Percentiles rank a stretch among this genome's conserved stretches.
Conservation (phyloP, 495 filamentous ascomycete genomes). For the Baudoinia panamericana region DNA sequence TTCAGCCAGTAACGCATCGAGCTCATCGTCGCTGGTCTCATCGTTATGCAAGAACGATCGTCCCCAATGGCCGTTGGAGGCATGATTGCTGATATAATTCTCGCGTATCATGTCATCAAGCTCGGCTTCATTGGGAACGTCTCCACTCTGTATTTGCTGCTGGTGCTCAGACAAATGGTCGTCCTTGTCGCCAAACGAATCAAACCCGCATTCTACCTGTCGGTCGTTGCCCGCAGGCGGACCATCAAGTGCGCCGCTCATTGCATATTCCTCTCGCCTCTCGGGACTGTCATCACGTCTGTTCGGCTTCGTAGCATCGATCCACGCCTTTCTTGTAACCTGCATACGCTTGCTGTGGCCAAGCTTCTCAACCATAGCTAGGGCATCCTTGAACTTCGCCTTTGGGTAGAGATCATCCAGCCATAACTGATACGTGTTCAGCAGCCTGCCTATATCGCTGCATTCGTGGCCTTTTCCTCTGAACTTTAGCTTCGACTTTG, state of each 20-base stretch:
- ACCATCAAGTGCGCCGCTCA: constrained; percentile 11
- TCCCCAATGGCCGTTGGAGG: no score
- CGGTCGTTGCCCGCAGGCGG: background rate
- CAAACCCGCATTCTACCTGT: background rate
- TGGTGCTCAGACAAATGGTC: background rate
- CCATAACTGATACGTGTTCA: constrained; percentile 92
- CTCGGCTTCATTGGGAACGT: background rate
- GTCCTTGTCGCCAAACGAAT: background rate
- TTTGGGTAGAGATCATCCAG: constrained; percentile 92
- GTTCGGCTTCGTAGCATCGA: constrained; percentile 53
- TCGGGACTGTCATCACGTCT: constrained; percentile 7
- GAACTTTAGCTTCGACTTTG: constrained; percentile 59
- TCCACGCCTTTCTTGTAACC: constrained; percentile 69
- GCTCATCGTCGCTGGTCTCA: constrained; percentile 21
- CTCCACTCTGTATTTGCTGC: background rate
- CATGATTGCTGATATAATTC: no score
- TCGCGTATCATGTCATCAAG: background rate
- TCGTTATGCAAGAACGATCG: constrained; percentile 3
- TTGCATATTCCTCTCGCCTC: constrained; percentile 2
- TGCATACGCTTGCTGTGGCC: constrained; percentile 70
- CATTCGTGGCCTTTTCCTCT: constrained; percentile 97
- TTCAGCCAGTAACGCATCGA: constrained; percentile 23
- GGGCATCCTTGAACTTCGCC: constrained; percentile 81
- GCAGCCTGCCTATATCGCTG: constrained; percentile 64
- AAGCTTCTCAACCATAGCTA: constrained; percentile 84